Conservation (phyloP, 169 alveolate genomes). For the Eimeria nieschulzi region DNA sequence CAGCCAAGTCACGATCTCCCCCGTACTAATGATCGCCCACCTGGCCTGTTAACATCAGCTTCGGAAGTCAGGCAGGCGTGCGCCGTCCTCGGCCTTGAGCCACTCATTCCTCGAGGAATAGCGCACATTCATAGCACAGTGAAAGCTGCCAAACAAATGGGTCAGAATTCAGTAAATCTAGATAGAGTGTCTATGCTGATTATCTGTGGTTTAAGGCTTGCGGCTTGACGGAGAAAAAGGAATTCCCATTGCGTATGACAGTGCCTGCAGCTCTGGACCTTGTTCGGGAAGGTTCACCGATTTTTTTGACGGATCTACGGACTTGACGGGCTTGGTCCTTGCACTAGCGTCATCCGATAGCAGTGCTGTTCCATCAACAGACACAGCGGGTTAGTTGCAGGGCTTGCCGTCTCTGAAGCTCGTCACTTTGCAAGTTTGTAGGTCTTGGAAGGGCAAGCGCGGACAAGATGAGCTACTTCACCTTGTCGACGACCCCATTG, state of each 20-base stretch:
- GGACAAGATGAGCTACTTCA: constrained; percentile 79
- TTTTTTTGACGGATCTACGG: constrained; percentile 66
- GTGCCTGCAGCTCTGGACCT: constrained; percentile 84
- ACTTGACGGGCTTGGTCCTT: constrained; percentile 62
- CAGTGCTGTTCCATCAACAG: background rate
- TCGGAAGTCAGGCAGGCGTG: constrained; percentile 86
- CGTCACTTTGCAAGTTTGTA: background rate
- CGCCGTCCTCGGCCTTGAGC: constrained; percentile 90
- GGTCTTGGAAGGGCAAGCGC: constrained; percentile 45
- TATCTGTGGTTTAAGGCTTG: constrained; percentile 50
- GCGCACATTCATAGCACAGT: constrained; percentile 85
- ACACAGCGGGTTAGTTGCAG: constrained; percentile 28
- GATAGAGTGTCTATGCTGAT: background rate
- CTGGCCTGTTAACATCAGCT: constrained; percentile 82
- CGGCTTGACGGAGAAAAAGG: constrained; percentile 83
- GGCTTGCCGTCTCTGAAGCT: background rate
- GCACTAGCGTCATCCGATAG: constrained; percentile 39
- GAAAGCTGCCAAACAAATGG: constrained; percentile 86
- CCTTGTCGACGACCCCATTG: constrained; percentile 85
- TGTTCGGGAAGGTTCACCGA: constrained; percentile 80
- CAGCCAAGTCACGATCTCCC: constrained; percentile 79
- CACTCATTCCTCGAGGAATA: constrained; percentile 84
- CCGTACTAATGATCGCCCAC: constrained; percentile 58
- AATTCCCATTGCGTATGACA: constrained; percentile 90
- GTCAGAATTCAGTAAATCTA: constrained; percentile 57